phyloP scores from a whole-genome alignment of 2,329 filamentous ascomycete species.

The Botrytis deweyae region DNA sequence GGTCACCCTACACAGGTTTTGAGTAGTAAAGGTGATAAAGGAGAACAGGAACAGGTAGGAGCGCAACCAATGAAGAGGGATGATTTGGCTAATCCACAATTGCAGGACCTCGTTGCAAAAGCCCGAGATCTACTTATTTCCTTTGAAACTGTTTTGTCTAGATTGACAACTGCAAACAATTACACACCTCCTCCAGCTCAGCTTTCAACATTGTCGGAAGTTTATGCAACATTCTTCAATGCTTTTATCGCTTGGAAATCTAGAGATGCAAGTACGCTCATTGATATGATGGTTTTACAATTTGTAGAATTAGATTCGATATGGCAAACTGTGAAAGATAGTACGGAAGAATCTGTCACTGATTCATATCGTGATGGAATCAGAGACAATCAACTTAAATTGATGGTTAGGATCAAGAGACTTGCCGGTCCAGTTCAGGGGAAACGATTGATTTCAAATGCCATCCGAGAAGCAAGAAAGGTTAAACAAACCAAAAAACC shows the following conservation, averaged over 20 bases:
- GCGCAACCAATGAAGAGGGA: slow-evolving; percentile 49
- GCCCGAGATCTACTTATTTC: slow-evolving; percentile 73
- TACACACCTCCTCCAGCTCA: slow-evolving; percentile 65
- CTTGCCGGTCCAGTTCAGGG: slow-evolving; percentile 70
- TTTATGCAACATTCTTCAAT: slow-evolving; percentile 72
- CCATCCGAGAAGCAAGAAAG: slow-evolving; percentile 69
- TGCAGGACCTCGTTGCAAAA: slow-evolving; percentile 73
- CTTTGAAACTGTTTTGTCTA: slow-evolving; percentile 72
- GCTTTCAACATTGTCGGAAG: slow-evolving; percentile 62
- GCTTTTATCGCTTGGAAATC: slow-evolving; percentile 84
- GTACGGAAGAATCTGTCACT: slow-evolving; percentile 69
- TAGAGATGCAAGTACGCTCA: slow-evolving; percentile 71
- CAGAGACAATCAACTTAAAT: slow-evolving; percentile 74
- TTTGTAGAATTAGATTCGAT: slow-evolving; percentile 84
- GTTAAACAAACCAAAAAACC: slow-evolving; percentile 63
- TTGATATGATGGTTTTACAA: slow-evolving; percentile 83
- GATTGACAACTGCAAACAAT: slow-evolving; percentile 63
- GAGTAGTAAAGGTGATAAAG: slow-evolving; percentile 64
- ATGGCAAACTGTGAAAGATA: slow-evolving; percentile 78
- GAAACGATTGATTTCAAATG: slow-evolving; percentile 70
- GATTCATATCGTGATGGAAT: slow-evolving; percentile 79
- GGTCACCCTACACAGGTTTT: slow-evolving; percentile 78
- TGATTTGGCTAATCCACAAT: slow-evolving; percentile 60
- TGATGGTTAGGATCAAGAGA: slow-evolving; percentile 77
- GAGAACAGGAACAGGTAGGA: slow-evolving; percentile 57